These are phyloP conservation scores for Mycena galopus DNA, from an alignment of 768 basidiomycete genomes.

Conservation along the genomic window DNA sequence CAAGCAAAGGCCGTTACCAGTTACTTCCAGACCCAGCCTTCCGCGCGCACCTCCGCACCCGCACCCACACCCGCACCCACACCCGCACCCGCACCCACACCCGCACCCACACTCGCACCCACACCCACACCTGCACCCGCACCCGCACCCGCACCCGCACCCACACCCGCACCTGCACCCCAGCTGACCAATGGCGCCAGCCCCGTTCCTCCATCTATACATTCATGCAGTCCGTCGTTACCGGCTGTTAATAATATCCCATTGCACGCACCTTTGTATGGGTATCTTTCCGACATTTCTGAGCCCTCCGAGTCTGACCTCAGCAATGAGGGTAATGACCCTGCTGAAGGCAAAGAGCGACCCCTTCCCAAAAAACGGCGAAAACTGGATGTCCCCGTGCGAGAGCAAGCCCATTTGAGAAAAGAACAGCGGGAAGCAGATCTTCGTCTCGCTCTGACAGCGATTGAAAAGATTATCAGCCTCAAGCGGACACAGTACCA, in stretches of 20 bases:
- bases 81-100: not conserved
- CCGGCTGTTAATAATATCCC: not conserved
- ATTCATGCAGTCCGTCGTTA: not conserved
- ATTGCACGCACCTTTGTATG: not conserved
- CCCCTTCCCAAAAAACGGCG: not conserved
- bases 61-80: too few species aligned
- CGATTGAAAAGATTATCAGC: not conserved
- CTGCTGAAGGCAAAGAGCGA: not conserved
- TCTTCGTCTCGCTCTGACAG: not conserved
- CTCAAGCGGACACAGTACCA: not conserved
- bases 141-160: not conserved
- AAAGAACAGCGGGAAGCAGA: not conserved
- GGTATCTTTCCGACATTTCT: slow-evolving; percentile 3
- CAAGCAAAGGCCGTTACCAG: not conserved
- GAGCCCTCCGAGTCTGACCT: not conserved
- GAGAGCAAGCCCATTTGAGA: not conserved
- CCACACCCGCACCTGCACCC: not conserved
- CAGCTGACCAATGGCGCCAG: too few species aligned
- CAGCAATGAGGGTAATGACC: not conserved
- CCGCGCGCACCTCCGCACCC: too few species aligned
- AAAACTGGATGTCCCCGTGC: not conserved
- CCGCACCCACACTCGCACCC: not conserved
- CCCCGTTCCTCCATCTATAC: not conserved
- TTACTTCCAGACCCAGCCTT: not conserved
- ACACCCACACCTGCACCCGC: not conserved